Conservation (phyloP, 768 basidiomycete genomes). For the Collybia mongolica region DNA sequence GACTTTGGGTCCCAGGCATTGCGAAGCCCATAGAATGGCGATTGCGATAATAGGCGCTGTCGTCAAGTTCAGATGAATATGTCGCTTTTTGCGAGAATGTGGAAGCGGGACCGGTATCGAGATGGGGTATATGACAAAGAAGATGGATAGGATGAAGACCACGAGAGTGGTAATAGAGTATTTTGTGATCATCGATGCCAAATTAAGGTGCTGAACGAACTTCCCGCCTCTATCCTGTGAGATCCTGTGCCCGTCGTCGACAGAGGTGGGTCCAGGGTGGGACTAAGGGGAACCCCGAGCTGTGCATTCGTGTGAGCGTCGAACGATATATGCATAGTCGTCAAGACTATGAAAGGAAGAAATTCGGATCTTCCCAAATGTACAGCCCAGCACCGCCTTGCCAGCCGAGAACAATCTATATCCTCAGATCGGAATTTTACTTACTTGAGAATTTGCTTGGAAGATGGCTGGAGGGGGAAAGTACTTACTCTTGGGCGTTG, state of each 20-base stretch:
- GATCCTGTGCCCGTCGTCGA: neutral
- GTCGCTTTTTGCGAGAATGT: slow-evolving; percentile 24
- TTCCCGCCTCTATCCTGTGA: too few relatives aligned
- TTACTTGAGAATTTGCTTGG: too few relatives aligned
- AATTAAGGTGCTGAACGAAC: neutral
- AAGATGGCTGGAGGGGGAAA: too few relatives aligned
- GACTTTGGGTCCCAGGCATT: slow-evolving; percentile 44
- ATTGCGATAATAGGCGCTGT: slow-evolving; percentile 56
- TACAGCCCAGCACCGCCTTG: too few relatives aligned
- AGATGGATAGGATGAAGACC: slow-evolving; percentile 51
- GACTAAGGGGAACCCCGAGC: neutral
- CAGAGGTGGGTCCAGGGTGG: neutral
- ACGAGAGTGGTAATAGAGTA: slow-evolving; percentile 48
- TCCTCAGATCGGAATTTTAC: too few relatives aligned
- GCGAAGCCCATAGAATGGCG: slow-evolving; percentile 51
- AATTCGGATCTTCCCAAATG: too few relatives aligned
- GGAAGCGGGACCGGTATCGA: slow-evolving; percentile 36
- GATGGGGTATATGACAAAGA: slow-evolving; percentile 49
- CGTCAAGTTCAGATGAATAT: slow-evolving; percentile 44
- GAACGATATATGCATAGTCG: too few relatives aligned
- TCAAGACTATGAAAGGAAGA: too few relatives aligned
- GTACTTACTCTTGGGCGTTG: too few relatives aligned
- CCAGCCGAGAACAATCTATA: too few relatives aligned
- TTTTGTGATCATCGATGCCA: slow-evolving; percentile 38
- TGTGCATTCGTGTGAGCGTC: too few relatives aligned